Evolutionary conservation across 768 basidiomycete genomes (phyloP).

Genomic region (Mycena galericulata): DNA sequence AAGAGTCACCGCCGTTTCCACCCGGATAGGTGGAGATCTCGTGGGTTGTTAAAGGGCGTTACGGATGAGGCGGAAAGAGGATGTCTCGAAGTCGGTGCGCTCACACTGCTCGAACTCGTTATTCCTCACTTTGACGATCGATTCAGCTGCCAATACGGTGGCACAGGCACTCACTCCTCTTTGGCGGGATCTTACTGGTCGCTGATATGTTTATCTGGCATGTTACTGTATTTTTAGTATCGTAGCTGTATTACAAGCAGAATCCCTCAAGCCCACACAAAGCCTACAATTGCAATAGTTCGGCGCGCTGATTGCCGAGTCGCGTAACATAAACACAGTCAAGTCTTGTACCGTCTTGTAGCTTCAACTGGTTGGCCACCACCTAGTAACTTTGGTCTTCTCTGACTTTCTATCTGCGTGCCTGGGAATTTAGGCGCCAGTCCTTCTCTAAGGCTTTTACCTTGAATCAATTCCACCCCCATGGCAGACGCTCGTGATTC

Average conservation of each 20-base stretch:
- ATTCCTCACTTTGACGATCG: background rate
- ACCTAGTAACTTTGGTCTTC: background rate
- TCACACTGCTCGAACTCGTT: constrained; percentile 5
- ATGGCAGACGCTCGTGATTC: constrained; percentile 33
- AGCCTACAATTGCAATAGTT: too few species aligned
- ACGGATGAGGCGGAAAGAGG: constrained; percentile 67
- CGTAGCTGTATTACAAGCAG: constrained; percentile 15
- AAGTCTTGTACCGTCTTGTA: background rate
- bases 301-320: background rate
- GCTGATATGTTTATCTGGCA: constrained; percentile 24
- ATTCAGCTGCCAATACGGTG: constrained; percentile 68
- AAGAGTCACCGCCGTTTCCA: constrained; percentile 82
- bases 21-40: constrained; percentile 82
- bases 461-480: background rate
- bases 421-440: constrained; percentile 13
- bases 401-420: constrained; percentile 1
- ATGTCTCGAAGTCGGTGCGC: constrained; percentile 74
- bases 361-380: constrained; percentile 2
- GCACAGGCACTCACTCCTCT: constrained; percentile 80
- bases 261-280: too few species aligned
- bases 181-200: constrained; percentile 60
- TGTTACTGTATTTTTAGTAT: constrained; percentile 30
- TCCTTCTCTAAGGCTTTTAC: background rate
- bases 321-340: too few species aligned
- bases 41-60: constrained; percentile 70